phyloP scores from a whole-genome alignment of 306 rosid species.

The Hylodesmum podocarpum region DNA sequence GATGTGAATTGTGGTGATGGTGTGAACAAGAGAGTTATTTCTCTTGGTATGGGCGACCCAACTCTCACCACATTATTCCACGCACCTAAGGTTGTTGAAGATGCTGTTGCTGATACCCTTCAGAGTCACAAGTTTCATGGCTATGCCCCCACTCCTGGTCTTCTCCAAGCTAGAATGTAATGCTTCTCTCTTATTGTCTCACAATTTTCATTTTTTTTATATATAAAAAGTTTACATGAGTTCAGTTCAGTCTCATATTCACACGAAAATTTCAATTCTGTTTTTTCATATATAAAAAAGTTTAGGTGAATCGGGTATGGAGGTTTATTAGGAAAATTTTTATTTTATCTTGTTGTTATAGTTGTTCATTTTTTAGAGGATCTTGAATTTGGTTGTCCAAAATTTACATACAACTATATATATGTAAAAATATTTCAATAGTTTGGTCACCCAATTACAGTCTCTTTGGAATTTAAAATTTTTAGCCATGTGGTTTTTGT shows the following conservation, averaged over 20 bases:
- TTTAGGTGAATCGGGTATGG: too few species aligned
- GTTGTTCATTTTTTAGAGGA: neutral
- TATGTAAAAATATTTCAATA: neutral
- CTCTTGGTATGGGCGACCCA: conserved; percentile 92
- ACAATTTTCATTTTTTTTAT: neutral
- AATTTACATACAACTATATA: neutral
- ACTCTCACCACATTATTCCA: conserved; percentile 65
- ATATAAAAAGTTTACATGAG: too few species aligned
- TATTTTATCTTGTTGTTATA: neutral
- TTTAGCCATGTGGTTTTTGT: too few species aligned
- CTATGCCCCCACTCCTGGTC: conserved; percentile 88
- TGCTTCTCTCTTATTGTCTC: neutral
- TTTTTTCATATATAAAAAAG: too few species aligned
- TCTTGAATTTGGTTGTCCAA: neutral
- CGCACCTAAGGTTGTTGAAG: conserved; percentile 49
- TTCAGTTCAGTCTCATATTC: too few species aligned
- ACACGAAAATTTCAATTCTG: too few species aligned
- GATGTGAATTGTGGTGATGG: conserved; percentile 24
- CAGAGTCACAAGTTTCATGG: conserved; percentile 73
- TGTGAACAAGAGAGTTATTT: conserved; percentile 45
- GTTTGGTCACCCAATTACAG: neutral
- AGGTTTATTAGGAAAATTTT: too few species aligned
- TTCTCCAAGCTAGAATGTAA: conserved; percentile 74
- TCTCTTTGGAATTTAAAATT: neutral
- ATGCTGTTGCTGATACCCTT: conserved; percentile 62